Evolutionary conservation across 345 rosid genomes (phyloP).

Genomic region (Arabis alpina): DNA sequence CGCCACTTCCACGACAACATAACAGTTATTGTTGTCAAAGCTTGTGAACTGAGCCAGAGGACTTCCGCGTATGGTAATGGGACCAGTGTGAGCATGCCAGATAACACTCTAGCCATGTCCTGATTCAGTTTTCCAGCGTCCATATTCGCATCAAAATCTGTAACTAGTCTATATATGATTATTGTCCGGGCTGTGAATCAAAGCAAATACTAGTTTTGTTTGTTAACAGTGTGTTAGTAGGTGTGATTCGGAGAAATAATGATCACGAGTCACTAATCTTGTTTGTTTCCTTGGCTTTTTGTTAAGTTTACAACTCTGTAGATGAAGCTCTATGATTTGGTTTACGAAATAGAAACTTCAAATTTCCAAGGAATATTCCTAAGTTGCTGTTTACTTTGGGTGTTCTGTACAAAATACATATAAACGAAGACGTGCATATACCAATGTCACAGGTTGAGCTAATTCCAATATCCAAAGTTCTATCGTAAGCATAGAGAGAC

Average conservation of each 20-base stretch:
- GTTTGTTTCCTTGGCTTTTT: background rate
- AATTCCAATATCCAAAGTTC: conserved; percentile 36
- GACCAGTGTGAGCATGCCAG: background rate
- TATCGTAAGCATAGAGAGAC: conserved; percentile 81
- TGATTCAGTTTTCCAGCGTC: background rate
- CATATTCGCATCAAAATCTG: background rate
- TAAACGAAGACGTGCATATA: conserved; percentile 27
- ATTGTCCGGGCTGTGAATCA: background rate
- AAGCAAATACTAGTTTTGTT: conserved; percentile 11
- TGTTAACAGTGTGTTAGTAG: conserved; percentile 8
- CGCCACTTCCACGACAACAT: too few relatives aligned
- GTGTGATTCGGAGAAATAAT: conserved; percentile 6
- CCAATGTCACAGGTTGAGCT: conserved; percentile 28
- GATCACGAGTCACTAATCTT: conserved; percentile 8
- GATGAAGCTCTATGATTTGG: conserved; percentile 18
- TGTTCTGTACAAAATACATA: conserved; percentile 44
- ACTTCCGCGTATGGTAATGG: background rate
- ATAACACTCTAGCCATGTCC: background rate
- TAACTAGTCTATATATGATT: background rate
- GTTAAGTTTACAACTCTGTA: conserved; percentile 1
- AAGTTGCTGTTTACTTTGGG: conserved; percentile 28
- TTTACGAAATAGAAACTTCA: conserved; percentile 19
- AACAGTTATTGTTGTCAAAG: background rate
- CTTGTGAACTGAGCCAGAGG: background rate
- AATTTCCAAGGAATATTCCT: background rate